Evolutionary conservation across 768 basidiomycete genomes (phyloP), one percentile per base, ranked within the genome.

Genomic region (Naganishia onofrii): DNA sequence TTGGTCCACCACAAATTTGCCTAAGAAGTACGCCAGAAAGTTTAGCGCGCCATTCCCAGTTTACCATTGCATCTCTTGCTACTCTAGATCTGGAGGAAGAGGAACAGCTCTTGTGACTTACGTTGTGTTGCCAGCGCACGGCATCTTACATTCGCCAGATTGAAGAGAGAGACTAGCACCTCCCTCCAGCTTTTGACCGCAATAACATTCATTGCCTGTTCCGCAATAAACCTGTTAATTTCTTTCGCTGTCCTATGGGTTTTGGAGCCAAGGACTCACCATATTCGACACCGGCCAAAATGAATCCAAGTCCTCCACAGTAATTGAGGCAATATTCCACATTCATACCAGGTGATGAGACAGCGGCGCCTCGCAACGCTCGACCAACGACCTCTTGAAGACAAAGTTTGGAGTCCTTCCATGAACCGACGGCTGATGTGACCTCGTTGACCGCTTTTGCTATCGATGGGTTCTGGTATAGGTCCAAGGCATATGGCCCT

Each of bases 1-100:
- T 87, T 1, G 87, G 85, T 7, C 88, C 90, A 76, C 90, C 90
- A 72, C 90, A 92, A 53, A 36, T 58, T 58, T 58, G 57, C 36
- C 57, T 58, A 15, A 42, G 15, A 42, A 10, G 15, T 42, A 12
- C 19, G 57, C 10, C n/a, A n/a, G n/a, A 23, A 15, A 21, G 32
- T 8, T 42, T 15, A 42, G 42, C 42, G 42, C 13, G 42, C 42
- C 42, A 17, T 17, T 15, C 34, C 12, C 34, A 7, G 13, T 10
- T 17, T 42, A 17, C 42, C 15, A 42, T 42, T 15, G 7, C 13
- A 42, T 17, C 5, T 15, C 42, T 17, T 36, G n/a, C n/a, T 36
- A 12, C 42, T 15, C 52, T 53, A 8, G 5, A 55, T 29, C 54
- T 10, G 19, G 36, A 34, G 19, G 31, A 1, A 36, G 2, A 38